A percentile compares a stretch with the other conserved stretches of the same genome.
These are phyloP conservation scores for Umbelopsis sp. DNA, from an alignment of 192 early-diverging fungal genomes.

Conservation along the genomic window DNA sequence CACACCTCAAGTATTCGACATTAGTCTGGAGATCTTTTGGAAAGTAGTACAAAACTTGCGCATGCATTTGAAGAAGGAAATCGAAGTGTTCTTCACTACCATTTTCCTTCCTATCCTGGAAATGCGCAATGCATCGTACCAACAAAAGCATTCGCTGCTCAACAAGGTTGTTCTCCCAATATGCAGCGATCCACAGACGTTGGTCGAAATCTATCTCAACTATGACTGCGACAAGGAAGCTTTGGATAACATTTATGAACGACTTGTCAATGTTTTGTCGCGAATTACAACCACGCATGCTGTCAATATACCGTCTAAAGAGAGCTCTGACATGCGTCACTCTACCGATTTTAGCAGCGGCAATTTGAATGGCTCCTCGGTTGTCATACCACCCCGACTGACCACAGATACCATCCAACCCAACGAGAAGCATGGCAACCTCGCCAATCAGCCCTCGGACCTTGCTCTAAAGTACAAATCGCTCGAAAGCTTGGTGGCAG, in stretches of 20 bases:
- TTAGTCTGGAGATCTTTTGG: constrained; percentile 84
- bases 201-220: constrained; percentile 94
- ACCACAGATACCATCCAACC: constrained; percentile 43
- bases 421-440: constrained; percentile 33
- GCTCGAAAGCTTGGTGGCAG: constrained; percentile 59
- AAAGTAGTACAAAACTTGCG: constrained; percentile 70
- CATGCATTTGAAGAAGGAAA: constrained; percentile 79
- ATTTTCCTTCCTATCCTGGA: constrained; percentile 90
- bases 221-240: constrained; percentile 90
- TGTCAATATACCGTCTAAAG: constrained; percentile 7
- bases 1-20: constrained; percentile 79
- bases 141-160: constrained; percentile 75
- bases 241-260: constrained; percentile 87
- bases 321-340: constrained; percentile 22
- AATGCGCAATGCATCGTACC: constrained; percentile 61
- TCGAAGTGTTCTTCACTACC: constrained; percentile 88
- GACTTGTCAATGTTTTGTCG: constrained; percentile 72
- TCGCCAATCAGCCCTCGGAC: constrained; percentile 29
- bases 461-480: constrained; percentile 56
- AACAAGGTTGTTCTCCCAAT: constrained; percentile 64
- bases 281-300: constrained; percentile 56
- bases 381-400: constrained; percentile 44
- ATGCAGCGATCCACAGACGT: constrained; percentile 69
- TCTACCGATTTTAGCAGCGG: constrained; percentile 16
- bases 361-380: constrained; percentile 13